These are phyloP conservation scores for Boletus barrowsii DNA, from an alignment of 768 basidiomycete genomes.

Conservation along the genomic window DNA sequence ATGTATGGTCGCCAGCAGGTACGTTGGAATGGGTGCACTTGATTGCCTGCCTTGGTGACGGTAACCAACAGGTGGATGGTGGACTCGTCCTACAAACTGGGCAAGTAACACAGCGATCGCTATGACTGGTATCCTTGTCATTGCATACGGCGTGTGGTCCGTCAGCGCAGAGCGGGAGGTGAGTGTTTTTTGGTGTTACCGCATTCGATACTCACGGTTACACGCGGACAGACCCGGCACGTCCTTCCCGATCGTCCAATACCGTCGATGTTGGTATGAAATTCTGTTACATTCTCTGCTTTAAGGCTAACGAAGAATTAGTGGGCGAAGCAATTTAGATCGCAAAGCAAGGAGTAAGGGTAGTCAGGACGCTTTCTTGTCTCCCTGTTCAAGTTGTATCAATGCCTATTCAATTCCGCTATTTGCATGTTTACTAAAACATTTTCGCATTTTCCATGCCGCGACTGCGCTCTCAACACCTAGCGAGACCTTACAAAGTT, in stretches of 20 bases:
- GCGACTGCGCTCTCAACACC: neutral
- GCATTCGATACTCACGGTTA: conserved; percentile 3
- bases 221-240: conserved; percentile 46
- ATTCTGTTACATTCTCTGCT: neutral
- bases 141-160: conserved; percentile 67
- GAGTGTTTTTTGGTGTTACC: neutral
- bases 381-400: neutral
- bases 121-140: conserved; percentile 61
- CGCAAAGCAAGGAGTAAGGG: conserved; percentile 20
- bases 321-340: conserved; percentile 53
- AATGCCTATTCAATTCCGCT: neutral
- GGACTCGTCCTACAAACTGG: conserved; percentile 91
- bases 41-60: neutral
- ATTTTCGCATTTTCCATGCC: neutral
- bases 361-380: neutral
- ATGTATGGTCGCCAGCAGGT: conserved; percentile 95
- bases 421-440: neutral
- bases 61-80: conserved; percentile 78
- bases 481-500: no score
- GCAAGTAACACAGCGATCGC: conserved; percentile 76
- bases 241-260: conserved; percentile 64
- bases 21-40: conserved; percentile 10
- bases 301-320: conserved; percentile 16
- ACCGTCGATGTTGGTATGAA: conserved; percentile 73
- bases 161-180: conserved; percentile 82